Evolutionary conservation across 2,329 filamentous ascomycete genomes (phyloP), one percentile per base, ranked within the genome.

Genomic region (Kalaharituber pfeilii): DNA sequence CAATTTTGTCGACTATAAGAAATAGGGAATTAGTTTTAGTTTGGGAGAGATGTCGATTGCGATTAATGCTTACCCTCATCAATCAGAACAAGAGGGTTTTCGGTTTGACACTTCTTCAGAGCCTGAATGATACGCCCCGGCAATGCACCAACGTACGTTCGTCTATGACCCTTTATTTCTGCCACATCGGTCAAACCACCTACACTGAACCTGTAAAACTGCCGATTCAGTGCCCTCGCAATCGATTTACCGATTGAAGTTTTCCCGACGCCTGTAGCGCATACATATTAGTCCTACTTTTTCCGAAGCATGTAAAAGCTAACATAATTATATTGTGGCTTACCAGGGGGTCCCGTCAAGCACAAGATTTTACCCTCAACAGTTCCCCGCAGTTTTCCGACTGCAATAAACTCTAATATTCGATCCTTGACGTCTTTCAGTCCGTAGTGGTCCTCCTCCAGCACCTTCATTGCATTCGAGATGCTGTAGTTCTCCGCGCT

Each of bases 201-300:
- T 7, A 98, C 91, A 65, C 88, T 95, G 75, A 98, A 98, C 62
- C 91, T 80, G 73, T 98, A 98, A 72, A 98, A 98, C 66, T 98
- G 82, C 56, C 93, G 77, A 70, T 95, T 95, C 55, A 98, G 73
- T 26, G 91, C 93, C 53, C 89, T 79, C 15, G 91, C 91, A 64
- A 98, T 95, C 0, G 88, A 96, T 69, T 98, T 98, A 66, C 91
- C 91, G 62, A 98, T 98, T 68, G 88, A 95, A 2, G 91, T 98
- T 74, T 98, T 98, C 64, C 91, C 91, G 25, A 98, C 91, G 73
- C 91, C 62, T 60, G 47, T 9, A 36, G 30, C 9, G 30, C 26
- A 33, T 24, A 26, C 25, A 24, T 55, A n/a, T n/a, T 44, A n/a
- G n/a, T n/a, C n/a, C n/a, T n/a, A n/a, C n/a, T n/a, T n/a, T n/a